Evolutionary conservation across 371 early-diverging fungal species (phyloP).

Genomic region (Funneliformis caledonium): DNA sequence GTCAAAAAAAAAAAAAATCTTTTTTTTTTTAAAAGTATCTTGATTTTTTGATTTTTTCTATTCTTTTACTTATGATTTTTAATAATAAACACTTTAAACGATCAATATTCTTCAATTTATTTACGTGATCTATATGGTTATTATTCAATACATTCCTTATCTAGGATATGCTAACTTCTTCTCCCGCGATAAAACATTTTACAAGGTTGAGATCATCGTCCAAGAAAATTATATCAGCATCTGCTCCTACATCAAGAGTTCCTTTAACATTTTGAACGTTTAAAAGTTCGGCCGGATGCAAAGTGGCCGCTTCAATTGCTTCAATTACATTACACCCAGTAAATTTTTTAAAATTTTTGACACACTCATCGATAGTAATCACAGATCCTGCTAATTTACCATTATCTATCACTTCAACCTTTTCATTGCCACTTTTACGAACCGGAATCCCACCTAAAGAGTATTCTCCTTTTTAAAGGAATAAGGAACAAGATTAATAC

Average conservation of each 20-base stretch:
- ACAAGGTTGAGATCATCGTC: slow-evolving; percentile 69
- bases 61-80: no score
- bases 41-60: no score
- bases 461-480: slow-evolving; percentile 48
- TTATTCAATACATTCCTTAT: background rate
- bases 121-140: background rate
- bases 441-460: slow-evolving; percentile 73
- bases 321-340: slow-evolving; percentile 80
- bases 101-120: background rate
- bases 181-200: slow-evolving; percentile 76
- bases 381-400: slow-evolving; percentile 55
- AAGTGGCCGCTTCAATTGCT: slow-evolving; percentile 84
- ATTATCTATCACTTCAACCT: slow-evolving; percentile 59
- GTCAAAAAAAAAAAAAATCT: no score
- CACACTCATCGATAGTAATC: slow-evolving; percentile 73
- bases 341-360: slow-evolving; percentile 80
- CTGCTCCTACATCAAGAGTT: slow-evolving; percentile 73
- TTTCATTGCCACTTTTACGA: slow-evolving; percentile 51
- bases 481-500: no score
- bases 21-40: no score
- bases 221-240: slow-evolving; percentile 82
- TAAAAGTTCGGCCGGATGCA: slow-evolving; percentile 80
- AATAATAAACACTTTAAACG: background rate
- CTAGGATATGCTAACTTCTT: slow-evolving; percentile 54
- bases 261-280: slow-evolving; percentile 78